Evolutionary conservation across 371 early-diverging fungal genomes (phyloP).

Genomic region (Dichotomocladium elegans): DNA sequence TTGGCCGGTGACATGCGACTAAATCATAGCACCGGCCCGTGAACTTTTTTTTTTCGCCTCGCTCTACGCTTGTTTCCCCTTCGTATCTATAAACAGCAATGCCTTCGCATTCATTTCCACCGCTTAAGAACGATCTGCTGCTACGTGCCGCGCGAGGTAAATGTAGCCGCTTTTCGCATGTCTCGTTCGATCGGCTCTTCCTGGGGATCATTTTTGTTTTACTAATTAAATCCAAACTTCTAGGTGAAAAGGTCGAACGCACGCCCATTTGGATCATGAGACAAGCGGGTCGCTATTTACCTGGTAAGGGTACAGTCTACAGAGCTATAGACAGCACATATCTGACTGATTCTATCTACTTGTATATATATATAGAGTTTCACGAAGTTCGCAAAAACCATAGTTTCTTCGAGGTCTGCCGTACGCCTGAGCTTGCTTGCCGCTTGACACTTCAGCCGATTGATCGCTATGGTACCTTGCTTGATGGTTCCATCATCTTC

Average conservation of each 20-base stretch:
- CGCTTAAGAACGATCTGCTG: constrained; percentile 87
- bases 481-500: constrained; percentile 97
- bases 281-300: constrained; percentile 97
- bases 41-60: background rate
- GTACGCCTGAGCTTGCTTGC: constrained; percentile 91
- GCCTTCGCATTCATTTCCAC: constrained; percentile 58
- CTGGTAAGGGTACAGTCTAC: constrained; percentile 53
- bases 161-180: too few relatives aligned
- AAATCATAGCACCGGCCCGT: too few relatives aligned
- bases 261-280: constrained; percentile 98
- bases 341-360: background rate
- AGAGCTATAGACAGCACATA: background rate
- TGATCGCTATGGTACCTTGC: constrained; percentile 81
- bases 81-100: constrained; percentile 2
- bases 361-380: constrained; percentile 64
- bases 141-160: constrained; percentile 81
- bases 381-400: constrained; percentile 77
- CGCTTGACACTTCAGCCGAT: constrained; percentile 95
- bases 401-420: constrained; percentile 94
- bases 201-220: background rate
- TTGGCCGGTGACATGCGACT: too few relatives aligned
- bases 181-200: too few relatives aligned
- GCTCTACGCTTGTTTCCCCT: background rate
- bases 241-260: constrained; percentile 81
- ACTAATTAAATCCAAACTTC: background rate